Base-by-base conservation (phyloP, 495 filamentous ascomycete genomes). In the Aspergillus sclerotioniger region DNA sequence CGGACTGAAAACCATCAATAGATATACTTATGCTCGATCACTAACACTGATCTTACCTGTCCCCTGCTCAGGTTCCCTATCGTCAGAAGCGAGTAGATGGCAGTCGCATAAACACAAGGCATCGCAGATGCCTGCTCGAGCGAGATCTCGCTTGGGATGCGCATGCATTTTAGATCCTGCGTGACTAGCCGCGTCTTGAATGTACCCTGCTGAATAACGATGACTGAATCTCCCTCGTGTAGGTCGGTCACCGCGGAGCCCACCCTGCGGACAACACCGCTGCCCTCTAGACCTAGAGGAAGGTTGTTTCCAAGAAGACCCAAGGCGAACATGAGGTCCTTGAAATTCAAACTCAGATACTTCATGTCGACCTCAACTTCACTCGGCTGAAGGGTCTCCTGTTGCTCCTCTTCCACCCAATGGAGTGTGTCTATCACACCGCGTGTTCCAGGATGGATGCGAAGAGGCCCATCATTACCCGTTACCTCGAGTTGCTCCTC, bases 1-100 rank as follows among this genome's bases (percentile, higher is more conserved):
- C 62, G 17, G 58, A 19, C 61, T 49, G 15, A 3, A 15, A 2
- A n/a, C 9, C 5, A 41, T n/a, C 8, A 41, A 13, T 41, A 39
- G 37, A 13, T 1, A 12, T 15, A n/a, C 13, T 41, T 41, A n/a
- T 41, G 5, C 1, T 41, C 2, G 13, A n/a, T 6, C 13, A 41
- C n/a, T 13, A 15, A n/a, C 12, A n/a, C n/a, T n/a, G n/a, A 41
- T 41, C 7, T 41, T n/a, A 41, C 37, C 37, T 41, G 10, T 41
- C 37, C 37, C n/a, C n/a, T 41, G 6, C 9, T 41, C 37, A 41
- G n/a, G 12, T 41, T 41, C 7, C 37, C 37, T 41, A 49, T 29
- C 20, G 20, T 49, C 19, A 49, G 4, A 10, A 49, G 20, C 21
- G 46, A 49, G 10, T 49, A 49, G 2, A 49, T 49, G 3, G 46